Evolutionary conservation across 345 rosid genomes (phyloP), one percentile per base, ranked within the genome.

Genomic region (Ailanthus altissimus): DNA sequence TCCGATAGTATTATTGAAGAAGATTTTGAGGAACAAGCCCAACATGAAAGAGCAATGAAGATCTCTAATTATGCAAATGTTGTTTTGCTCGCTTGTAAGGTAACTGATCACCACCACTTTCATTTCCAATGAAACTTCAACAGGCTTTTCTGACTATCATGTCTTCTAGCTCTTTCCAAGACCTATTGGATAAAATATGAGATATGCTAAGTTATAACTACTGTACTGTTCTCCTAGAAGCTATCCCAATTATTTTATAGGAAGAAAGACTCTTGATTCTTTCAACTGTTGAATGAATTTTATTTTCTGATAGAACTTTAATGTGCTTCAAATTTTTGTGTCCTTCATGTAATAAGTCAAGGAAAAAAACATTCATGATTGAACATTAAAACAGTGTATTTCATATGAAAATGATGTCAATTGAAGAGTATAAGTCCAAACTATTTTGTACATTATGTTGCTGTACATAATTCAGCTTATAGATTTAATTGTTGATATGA

Each of bases 31-130:
- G 97, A 88, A 64, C 86, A 83, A 77, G 77, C 18, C 25, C 81
- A 88, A 75, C 88, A 87, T 13, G 98, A 94, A 58, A 72, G 78
- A 72, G 97, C 97, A 8, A 94, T 94, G 97, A 87, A 70, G 81
- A 83, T 94, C 67, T 94, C 97, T 0, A 94, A 94, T 64, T 89
- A 77, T 78, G 93, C 97, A 10, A 94, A 94, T 86, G 54, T 94
- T 47, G 14, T 93, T 40, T 82, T 94, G 67, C 85, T 94, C 78
- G 88, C 85, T 21, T 78, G 90, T 50, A 92, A 94, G 98, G 98
- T 90, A 70, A 74, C 26, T 38, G 56, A 21, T 1, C 6, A 11
- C 59, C 74, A 63, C 20, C 65, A 42, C 12, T 60, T 40, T n/a
- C 20, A 53, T 53, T 53, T 18, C 53, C 57, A 72, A 40, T 16